Evolutionary conservation across 805 yeast genomes (phyloP).

Genomic region (Starmerella cellae): DNA sequence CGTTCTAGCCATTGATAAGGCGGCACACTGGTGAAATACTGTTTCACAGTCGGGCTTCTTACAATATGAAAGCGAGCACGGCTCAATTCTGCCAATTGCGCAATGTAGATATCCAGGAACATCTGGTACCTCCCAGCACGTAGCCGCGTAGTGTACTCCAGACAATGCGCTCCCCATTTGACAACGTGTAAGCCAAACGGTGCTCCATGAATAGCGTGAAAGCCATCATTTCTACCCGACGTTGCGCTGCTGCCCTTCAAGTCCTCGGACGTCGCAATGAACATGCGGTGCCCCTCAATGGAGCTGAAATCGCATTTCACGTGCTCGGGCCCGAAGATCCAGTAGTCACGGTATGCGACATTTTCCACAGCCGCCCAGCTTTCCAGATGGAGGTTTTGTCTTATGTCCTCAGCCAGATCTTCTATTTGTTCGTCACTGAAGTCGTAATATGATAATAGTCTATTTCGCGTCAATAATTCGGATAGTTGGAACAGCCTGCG

Average conservation of each 20-base stretch:
- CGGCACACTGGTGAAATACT: conserved; percentile 10
- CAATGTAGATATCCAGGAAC: conserved; percentile 11
- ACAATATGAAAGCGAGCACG: conserved; percentile 10
- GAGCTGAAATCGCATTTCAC: background rate
- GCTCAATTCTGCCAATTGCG: conserved; percentile 12
- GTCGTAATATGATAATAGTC: conserved; percentile 9
- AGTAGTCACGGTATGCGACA: conserved; percentile 15
- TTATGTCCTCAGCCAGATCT: conserved; percentile 13
- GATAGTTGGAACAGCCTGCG: conserved; percentile 11
- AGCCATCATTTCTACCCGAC: too few relatives aligned
- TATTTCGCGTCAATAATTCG: conserved; percentile 4
- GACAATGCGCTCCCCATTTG: conserved; percentile 6
- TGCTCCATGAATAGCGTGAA: conserved; percentile 5
- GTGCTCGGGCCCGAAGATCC: conserved; percentile 21
- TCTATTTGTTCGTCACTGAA: conserved; percentile 11
- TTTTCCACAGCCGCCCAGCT: conserved; percentile 18
- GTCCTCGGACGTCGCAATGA: conserved; percentile 3
- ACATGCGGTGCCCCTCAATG: conserved; percentile 11
- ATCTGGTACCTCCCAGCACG: conserved; percentile 16
- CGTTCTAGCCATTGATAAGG: conserved; percentile 10
- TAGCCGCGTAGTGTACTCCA: conserved; percentile 16
- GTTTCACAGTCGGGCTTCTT: conserved; percentile 10
- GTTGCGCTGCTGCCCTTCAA: background rate
- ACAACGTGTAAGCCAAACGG: conserved; percentile 12
- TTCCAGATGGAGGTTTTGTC: conserved; percentile 9